These are phyloP conservation scores for Amanita pseudoporphyria DNA, from an alignment of 768 basidiomycete species.

Conservation along the genomic window DNA sequence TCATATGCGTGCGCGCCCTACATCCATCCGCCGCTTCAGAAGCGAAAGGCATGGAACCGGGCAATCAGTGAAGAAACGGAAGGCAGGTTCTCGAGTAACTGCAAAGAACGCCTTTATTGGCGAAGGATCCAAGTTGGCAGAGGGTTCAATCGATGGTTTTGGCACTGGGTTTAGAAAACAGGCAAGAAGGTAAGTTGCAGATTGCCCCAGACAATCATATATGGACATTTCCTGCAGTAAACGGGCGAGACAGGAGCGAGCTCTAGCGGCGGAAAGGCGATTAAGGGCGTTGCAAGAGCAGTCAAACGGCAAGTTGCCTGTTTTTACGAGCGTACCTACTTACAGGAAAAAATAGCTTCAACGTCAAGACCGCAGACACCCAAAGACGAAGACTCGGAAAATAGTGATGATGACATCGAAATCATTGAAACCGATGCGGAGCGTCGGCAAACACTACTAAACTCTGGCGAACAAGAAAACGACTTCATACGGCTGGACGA, in stretches of 20 bases:
- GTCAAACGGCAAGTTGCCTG: slow-evolving; percentile 16
- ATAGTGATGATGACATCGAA: slow-evolving; percentile 18
- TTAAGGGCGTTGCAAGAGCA: slow-evolving; percentile 33
- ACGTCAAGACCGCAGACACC: not conserved
- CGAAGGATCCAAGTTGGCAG: slow-evolving; percentile 42
- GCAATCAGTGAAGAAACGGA: slow-evolving; percentile 59
- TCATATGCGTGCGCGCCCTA: slow-evolving; percentile 52
- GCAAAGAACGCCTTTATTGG: slow-evolving; percentile 52
- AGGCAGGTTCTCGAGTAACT: slow-evolving; percentile 61
- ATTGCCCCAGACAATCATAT: not conserved
- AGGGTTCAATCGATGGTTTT: slow-evolving; percentile 22
- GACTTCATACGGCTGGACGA: slow-evolving; percentile 26
- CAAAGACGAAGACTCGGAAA: slow-evolving; percentile 12
- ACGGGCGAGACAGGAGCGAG: slow-evolving; percentile 70
- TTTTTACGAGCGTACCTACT: not conserved
- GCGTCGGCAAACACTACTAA: slow-evolving; percentile 42
- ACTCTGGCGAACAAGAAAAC: slow-evolving; percentile 29
- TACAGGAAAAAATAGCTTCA: not conserved
- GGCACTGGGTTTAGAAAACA: slow-evolving; percentile 66
- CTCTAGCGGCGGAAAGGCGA: slow-evolving; percentile 62
- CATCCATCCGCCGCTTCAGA: slow-evolving; percentile 27
- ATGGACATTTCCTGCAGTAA: slow-evolving; percentile 36
- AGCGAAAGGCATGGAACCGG: slow-evolving; percentile 37
- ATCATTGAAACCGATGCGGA: slow-evolving; percentile 33
- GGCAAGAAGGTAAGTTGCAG: slow-evolving; percentile 44